Percentiles rank a stretch among this genome's conserved stretches.
phyloP scores from a whole-genome alignment of 1,284 basidiomycete genomes.

The Takashimella koratensis region DNA sequence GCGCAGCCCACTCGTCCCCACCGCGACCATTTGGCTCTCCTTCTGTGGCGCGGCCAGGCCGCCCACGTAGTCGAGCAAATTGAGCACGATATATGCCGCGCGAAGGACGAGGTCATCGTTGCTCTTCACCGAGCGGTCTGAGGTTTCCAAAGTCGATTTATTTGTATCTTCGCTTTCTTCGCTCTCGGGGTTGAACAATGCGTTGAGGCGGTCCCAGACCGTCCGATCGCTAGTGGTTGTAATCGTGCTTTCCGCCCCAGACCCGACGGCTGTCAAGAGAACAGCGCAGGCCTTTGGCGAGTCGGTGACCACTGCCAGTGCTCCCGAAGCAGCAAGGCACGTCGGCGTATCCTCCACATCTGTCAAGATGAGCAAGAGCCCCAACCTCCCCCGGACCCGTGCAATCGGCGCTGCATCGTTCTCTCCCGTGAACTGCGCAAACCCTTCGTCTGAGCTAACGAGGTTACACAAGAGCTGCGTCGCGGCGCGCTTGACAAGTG shows the following conservation, averaged over 20 bases:
- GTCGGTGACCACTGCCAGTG: conserved; percentile 72
- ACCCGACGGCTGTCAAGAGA: conserved; percentile 49
- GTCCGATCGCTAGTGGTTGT: conserved; percentile 45
- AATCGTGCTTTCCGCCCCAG: conserved; percentile 29
- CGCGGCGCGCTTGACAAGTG: conserved; percentile 76
- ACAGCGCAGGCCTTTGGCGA: conserved; percentile 57
- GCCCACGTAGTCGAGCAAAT: conserved; percentile 53
- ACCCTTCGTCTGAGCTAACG: conserved; percentile 68
- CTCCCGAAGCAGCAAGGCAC: conserved; percentile 76
- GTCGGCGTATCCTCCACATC: conserved; percentile 79
- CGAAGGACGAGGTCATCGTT: conserved; percentile 63
- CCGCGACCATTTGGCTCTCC: no score
- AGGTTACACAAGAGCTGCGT: conserved; percentile 94
- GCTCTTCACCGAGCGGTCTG: conserved; percentile 12
- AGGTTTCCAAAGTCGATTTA: conserved; percentile 35
- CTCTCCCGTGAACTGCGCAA: conserved; percentile 53
- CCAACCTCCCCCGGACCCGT: conserved; percentile 61
- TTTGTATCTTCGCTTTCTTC: conserved; percentile 40
- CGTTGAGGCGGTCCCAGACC: conserved; percentile 60
- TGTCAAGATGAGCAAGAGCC: conserved; percentile 76
- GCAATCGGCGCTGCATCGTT: conserved; percentile 32
- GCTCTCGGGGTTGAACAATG: conserved; percentile 60
- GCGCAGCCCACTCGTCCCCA: no score
- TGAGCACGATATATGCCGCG: conserved; percentile 65
- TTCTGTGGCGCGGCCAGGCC: not conserved